Conservation (phyloP, 306 rosid species). For the Malus fusca region DNA sequence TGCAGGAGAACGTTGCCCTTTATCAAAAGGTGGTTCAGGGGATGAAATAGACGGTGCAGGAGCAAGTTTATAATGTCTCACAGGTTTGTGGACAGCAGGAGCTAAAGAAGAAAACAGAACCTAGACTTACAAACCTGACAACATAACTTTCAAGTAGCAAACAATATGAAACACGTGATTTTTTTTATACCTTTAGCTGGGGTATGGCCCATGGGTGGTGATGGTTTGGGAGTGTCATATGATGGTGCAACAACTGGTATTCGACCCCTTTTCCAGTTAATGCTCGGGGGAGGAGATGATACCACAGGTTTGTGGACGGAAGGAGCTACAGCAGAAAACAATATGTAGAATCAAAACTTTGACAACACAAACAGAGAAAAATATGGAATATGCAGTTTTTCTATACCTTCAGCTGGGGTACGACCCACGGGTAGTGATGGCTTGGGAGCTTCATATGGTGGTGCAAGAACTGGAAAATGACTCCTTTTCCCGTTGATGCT, state of each 20-base stretch:
- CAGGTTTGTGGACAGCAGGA: slow-evolving; percentile 36
- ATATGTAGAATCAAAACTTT: not conserved
- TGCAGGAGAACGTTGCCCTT: slow-evolving; percentile 37
- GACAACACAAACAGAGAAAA: not conserved
- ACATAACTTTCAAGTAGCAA: not conserved
- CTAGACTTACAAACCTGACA: slow-evolving; percentile 4
- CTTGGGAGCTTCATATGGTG: slow-evolving; percentile 19
- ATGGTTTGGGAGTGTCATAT: slow-evolving; percentile 14
- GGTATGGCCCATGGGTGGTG: slow-evolving; percentile 6
- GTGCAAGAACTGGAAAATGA: slow-evolving; percentile 13
- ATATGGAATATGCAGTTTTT: not conserved
- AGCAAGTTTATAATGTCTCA: slow-evolving; percentile 30
- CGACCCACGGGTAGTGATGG: slow-evolving; percentile 4
- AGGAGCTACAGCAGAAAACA: slow-evolving; percentile 2
- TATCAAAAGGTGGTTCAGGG: slow-evolving; percentile 37
- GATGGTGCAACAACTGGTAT: slow-evolving; percentile 15
- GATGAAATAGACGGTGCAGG: slow-evolving; percentile 37
- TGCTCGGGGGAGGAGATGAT: slow-evolving; percentile 11
- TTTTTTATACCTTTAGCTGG: slow-evolving; percentile 13
- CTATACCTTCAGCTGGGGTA: slow-evolving; percentile 18
- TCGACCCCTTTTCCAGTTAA: not conserved
- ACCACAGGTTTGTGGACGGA: not conserved
- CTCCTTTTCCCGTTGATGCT: not conserved
- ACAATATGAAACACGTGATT: slow-evolving; percentile 15
- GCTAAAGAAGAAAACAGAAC: slow-evolving; percentile 30